phyloP scores from a whole-genome alignment of 768 basidiomycete species.

The Naganishia vaughanmartiniae region DNA sequence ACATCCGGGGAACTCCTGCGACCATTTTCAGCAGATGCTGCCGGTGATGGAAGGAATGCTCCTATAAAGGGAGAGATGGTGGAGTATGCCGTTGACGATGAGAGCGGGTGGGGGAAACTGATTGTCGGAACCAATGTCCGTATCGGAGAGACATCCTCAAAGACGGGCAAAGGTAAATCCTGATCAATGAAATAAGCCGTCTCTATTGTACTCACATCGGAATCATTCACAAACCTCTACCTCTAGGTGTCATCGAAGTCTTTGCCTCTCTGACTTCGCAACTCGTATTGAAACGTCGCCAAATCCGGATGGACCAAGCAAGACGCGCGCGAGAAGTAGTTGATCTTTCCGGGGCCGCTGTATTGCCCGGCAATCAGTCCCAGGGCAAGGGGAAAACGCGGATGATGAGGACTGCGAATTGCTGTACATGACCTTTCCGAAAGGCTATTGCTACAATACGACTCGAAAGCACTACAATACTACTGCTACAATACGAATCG shows the following conservation, averaged over 20 bases:
- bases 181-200: neutral
- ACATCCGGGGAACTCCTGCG: conserved; percentile 19
- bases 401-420: neutral
- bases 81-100: conserved; percentile 25
- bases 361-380: neutral
- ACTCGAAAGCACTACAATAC: no score
- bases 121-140: conserved; percentile 31
- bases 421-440: conserved; percentile 18
- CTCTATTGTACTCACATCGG: no score
- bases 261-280: conserved; percentile 31
- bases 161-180: conserved; percentile 28
- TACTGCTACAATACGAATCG: no score
- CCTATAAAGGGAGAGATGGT: neutral
- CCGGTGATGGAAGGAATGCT: neutral
- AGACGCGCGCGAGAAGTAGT: conserved; percentile 8
- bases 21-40: conserved; percentile 1
- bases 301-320: conserved; percentile 27
- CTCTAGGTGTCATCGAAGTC: conserved; percentile 30
- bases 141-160: conserved; percentile 32
- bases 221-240: neutral
- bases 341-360: neutral
- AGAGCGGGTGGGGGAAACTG: conserved; percentile 21
- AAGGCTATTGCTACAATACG: no score
- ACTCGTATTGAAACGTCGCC: conserved; percentile 20
- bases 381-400: neutral